These are phyloP conservation scores for Cordyceps militaris DNA, from an alignment of 2,329 filamentous ascomycete genomes.

Conservation along the genomic window DNA sequence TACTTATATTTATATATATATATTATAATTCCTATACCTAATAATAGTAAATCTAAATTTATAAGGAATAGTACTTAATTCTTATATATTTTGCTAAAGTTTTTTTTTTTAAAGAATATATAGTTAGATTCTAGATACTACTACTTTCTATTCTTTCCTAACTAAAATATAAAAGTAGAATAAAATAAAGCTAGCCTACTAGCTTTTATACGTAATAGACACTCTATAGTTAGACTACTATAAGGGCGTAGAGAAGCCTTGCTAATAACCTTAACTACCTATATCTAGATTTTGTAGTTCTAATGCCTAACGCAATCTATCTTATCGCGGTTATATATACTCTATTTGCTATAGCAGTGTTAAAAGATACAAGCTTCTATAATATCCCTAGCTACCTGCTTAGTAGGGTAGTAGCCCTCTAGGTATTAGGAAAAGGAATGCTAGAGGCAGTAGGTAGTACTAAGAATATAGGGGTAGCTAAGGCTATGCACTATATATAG, in stretches of 20 bases:
- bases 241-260: background rate
- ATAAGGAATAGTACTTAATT: no score
- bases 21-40: no score
- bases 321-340: background rate
- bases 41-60: no score
- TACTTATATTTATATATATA: no score
- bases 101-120: no score
- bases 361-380: background rate
- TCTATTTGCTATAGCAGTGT: background rate
- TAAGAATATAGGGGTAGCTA: background rate
- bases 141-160: background rate
- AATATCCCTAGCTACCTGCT: background rate
- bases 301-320: background rate
- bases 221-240: background rate
- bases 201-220: background rate
- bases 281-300: background rate
- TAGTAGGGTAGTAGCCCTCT: background rate
- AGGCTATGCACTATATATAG: background rate
- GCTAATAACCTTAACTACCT: background rate
- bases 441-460: background rate
- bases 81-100: no score
- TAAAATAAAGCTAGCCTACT: background rate
- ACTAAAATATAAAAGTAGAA: background rate
- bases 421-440: background rate
- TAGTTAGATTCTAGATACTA: no score